Evolutionary conservation across 2,329 filamentous ascomycete species (phyloP).

Genomic region (Alternaria alternata): DNA sequence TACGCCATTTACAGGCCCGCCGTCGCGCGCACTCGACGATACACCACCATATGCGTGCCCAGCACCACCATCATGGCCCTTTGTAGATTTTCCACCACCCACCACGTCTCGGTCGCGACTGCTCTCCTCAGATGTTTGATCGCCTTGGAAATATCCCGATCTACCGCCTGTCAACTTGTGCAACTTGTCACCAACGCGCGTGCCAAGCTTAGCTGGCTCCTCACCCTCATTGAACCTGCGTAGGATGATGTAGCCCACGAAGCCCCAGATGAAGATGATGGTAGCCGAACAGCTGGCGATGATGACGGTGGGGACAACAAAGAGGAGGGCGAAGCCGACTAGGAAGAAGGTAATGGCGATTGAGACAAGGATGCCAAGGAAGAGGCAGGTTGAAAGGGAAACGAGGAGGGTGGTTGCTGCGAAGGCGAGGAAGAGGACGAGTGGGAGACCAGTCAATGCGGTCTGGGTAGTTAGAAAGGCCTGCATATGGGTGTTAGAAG

Average conservation of each 20-base stretch:
- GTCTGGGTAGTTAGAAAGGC: slow-evolving; percentile 73
- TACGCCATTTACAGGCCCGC: slow-evolving; percentile 12
- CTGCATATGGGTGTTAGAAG: slow-evolving; percentile 51
- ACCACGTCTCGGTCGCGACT: background rate
- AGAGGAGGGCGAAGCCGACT: slow-evolving; percentile 69
- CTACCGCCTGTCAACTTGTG: slow-evolving; percentile 31
- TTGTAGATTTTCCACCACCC: background rate
- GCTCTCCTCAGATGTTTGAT: slow-evolving; percentile 5
- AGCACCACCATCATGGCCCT: slow-evolving; percentile 1
- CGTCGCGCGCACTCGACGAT: slow-evolving; percentile 1
- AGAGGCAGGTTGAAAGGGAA: slow-evolving; percentile 66
- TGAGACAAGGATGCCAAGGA: slow-evolving; percentile 60
- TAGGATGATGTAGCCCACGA: slow-evolving; percentile 65
- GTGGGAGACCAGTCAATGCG: slow-evolving; percentile 70
- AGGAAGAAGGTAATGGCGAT: slow-evolving; percentile 72
- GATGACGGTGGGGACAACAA: slow-evolving; percentile 74
- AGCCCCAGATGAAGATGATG: slow-evolving; percentile 67
- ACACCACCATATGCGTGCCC: slow-evolving; percentile 3
- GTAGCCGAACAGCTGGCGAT: slow-evolving; percentile 69
- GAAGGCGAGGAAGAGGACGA: slow-evolving; percentile 74
- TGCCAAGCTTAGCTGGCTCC: slow-evolving; percentile 27
- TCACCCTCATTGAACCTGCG: slow-evolving; percentile 35
- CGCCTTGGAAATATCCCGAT: slow-evolving; percentile 22
- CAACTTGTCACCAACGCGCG: slow-evolving; percentile 27
- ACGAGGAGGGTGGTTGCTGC: slow-evolving; percentile 68